phyloP scores from a whole-genome alignment of 345 rosid genomes.

The Melaleuca quinquenervia region DNA sequence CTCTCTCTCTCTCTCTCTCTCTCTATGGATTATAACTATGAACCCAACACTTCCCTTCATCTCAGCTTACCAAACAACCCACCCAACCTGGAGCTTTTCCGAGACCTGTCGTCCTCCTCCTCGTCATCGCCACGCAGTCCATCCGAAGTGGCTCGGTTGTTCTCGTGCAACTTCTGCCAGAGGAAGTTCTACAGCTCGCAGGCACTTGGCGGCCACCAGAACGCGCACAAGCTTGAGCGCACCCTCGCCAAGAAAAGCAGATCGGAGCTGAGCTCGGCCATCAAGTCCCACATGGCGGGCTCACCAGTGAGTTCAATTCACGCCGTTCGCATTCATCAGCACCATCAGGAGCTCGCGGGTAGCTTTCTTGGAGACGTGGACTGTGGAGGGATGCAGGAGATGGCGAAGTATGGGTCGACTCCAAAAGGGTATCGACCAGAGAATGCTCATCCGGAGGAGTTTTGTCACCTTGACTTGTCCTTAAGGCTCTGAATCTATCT shows the following conservation, averaged over 20 bases:
- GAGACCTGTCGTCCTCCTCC: conserved; percentile 41
- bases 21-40: conserved; percentile 38
- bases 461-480: conserved; percentile 67
- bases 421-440: conserved; percentile 21
- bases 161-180: conserved; percentile 92
- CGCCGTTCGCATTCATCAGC: conserved; percentile 6
- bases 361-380: conserved; percentile 12
- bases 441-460: conserved; percentile 39
- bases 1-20: not conserved
- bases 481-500: conserved; percentile 44
- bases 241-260: conserved; percentile 84
- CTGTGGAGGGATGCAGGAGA: conserved; percentile 7
- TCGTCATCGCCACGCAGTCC: conserved; percentile 28
- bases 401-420: not conserved
- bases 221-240: conserved; percentile 91
- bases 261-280: conserved; percentile 23
- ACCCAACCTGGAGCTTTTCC: conserved; percentile 48
- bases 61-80: conserved; percentile 41
- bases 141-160: conserved; percentile 18
- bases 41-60: conserved; percentile 61
- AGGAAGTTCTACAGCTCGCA: conserved; percentile 93
- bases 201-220: conserved; percentile 99
- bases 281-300: conserved; percentile 3
- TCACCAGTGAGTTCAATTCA: not conserved
- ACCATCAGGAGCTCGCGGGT: conserved; percentile 3